Percentiles rank a stretch among this genome's conserved stretches.
Evolutionary conservation across 1,284 basidiomycete species (phyloP).

Genomic region (Pseudozyma sp.): DNA sequence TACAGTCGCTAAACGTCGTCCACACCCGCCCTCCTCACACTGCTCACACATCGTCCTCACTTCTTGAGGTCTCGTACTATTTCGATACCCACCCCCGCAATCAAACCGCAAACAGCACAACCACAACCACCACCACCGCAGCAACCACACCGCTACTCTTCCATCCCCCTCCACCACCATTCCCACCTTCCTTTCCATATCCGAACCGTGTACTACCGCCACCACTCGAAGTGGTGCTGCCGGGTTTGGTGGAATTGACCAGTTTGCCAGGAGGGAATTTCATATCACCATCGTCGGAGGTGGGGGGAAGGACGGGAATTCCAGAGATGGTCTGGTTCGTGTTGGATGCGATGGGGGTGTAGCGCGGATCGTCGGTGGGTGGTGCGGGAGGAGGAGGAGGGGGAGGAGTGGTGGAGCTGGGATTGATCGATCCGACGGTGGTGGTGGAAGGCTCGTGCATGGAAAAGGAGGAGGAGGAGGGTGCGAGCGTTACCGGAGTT

Average conservation of each 20-base stretch:
- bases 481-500: not conserved
- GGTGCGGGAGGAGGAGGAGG: not conserved
- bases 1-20: too few species aligned
- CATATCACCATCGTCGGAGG: constrained; percentile 13
- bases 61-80: too few species aligned
- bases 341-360: constrained; percentile 1
- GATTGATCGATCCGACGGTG: constrained; percentile 16
- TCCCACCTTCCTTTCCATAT: too few species aligned
- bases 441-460: not conserved
- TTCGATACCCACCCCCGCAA: too few species aligned
- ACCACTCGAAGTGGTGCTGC: too few species aligned
- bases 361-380: not conserved
- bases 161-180: not conserved
- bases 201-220: too few species aligned
- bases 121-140: constrained; percentile 3
- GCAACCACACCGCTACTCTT: not conserved
- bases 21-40: too few species aligned
- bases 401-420: constrained; percentile 13
- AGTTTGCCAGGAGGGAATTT: not conserved
- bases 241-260: not conserved
- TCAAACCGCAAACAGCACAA: constrained; percentile 14
- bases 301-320: constrained; percentile 1
- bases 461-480: not conserved
- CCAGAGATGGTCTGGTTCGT: constrained; percentile 3
- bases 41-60: too few species aligned